phyloP scores from a whole-genome alignment of 1,284 basidiomycete genomes.

The Fomitopsis pinicola region DNA sequence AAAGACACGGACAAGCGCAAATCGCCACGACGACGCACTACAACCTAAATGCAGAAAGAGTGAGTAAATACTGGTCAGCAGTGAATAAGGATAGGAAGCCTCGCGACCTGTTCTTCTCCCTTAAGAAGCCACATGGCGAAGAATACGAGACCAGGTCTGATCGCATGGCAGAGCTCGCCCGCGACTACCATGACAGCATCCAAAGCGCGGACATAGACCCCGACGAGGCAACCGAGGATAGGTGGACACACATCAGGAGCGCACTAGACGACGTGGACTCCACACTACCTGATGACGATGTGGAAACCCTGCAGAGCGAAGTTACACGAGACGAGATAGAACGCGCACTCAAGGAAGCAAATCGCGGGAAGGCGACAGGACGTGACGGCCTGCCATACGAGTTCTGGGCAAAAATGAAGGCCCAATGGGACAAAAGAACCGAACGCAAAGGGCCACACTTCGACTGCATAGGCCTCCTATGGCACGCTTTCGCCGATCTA shows the following conservation, averaged over 20 bases:
- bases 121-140: not conserved
- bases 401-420: constrained; percentile 15
- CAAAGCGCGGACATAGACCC: not conserved
- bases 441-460: not conserved
- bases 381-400: constrained; percentile 19
- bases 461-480: not conserved
- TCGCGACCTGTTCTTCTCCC: not conserved
- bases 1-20: not conserved
- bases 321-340: not conserved
- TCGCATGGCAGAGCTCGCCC: not conserved
- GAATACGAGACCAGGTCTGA: not conserved
- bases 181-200: not conserved
- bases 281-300: not conserved
- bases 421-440: not conserved
- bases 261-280: not conserved
- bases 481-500: constrained; percentile 10
- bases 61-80: not conserved
- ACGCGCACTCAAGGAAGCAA: not conserved
- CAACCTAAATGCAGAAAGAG: not conserved
- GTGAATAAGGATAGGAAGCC: not conserved
- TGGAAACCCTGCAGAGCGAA: not conserved
- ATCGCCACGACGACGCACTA: not conserved
- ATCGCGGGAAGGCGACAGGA: constrained; percentile 10
- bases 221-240: too few species aligned
- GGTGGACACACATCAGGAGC: not conserved